Evolutionary conservation across 495 filamentous ascomycete species (phyloP).

Genomic region (Parathielavia hyrcaniae): DNA sequence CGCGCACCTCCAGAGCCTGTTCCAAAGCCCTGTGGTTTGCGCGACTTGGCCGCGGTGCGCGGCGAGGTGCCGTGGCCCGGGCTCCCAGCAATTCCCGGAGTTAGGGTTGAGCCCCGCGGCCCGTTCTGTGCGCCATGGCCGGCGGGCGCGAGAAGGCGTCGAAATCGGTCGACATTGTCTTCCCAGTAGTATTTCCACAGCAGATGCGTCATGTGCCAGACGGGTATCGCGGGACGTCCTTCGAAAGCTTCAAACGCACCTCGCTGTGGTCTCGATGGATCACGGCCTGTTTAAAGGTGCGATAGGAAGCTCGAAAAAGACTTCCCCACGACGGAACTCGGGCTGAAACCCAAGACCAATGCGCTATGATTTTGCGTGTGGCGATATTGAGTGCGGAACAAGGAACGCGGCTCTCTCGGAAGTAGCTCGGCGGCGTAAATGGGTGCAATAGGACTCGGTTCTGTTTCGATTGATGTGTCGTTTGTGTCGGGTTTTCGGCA

Average conservation of each 20-base stretch:
- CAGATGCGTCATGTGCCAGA: constrained; percentile 80
- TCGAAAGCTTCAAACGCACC: constrained; percentile 61
- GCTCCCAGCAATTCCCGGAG: constrained; percentile 21
- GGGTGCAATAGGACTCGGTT: neutral
- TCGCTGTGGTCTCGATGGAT: constrained; percentile 73
- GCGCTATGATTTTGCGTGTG: constrained; percentile 14
- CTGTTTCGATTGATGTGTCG: neutral
- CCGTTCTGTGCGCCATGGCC: constrained; percentile 46
- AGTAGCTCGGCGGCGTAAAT: neutral
- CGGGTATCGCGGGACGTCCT: constrained; percentile 27
- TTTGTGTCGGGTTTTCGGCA: neutral
- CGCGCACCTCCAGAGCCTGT: constrained; percentile 26
- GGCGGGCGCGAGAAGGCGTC: constrained; percentile 67
- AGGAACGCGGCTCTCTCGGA: constrained; percentile 16
- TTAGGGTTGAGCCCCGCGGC: constrained; percentile 37
- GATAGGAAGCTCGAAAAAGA: constrained; percentile 37
- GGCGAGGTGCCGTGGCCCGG: constrained; percentile 43
- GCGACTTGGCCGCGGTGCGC: constrained; percentile 38
- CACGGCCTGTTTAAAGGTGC: constrained; percentile 82
- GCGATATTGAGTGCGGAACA: constrained; percentile 13
- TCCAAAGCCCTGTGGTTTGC: constrained; percentile 40
- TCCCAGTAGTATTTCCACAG: constrained; percentile 94
- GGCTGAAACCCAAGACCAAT: constrained; percentile 12
- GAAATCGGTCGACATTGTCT: constrained; percentile 91
- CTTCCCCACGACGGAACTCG: constrained; percentile 16